A percentile compares a stretch with the other conserved stretches of the same genome.
These are phyloP conservation scores for Podospora comata DNA, from an alignment of 495 filamentous ascomycete species.

Conservation along the genomic window DNA sequence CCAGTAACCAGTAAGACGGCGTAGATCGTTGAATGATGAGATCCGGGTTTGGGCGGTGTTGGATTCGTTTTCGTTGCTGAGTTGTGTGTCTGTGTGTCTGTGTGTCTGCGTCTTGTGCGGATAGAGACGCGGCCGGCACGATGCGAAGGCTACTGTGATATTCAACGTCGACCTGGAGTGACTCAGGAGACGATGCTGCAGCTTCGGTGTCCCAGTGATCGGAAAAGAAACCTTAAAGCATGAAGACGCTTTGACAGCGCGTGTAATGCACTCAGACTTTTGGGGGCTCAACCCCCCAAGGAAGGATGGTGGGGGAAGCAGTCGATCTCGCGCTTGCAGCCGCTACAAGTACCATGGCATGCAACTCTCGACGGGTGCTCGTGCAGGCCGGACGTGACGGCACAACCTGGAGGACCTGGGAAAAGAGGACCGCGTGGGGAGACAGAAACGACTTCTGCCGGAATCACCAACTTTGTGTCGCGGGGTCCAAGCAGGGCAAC, in stretches of 20 bases:
- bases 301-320: constrained; percentile 16
- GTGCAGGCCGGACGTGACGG: constrained; percentile 9
- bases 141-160: neutral
- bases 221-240: neutral
- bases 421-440: constrained; percentile 1
- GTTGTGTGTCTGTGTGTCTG: neutral
- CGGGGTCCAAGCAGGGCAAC: neutral
- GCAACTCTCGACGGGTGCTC: constrained; percentile 10
- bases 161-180: neutral
- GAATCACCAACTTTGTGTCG: neutral
- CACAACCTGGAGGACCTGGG: neutral
- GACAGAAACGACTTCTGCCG: constrained; percentile 7
- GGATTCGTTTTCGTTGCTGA: neutral
- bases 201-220: neutral
- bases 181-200: neutral
- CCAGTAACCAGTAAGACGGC: constrained; percentile 6
- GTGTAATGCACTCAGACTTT: constrained; percentile 21
- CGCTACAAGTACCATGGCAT: constrained; percentile 21
- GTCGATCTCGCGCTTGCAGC: constrained; percentile 36
- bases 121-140: neutral
- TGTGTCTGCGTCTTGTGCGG: neutral
- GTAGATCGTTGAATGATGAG: constrained; percentile 13
- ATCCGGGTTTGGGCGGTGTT: constrained; percentile 3
- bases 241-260: constrained; percentile 28
- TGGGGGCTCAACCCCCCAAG: constrained; percentile 10